phyloP scores from a whole-genome alignment of 108 stramenopile species.

The Stephanodiscus minutulus region DNA sequence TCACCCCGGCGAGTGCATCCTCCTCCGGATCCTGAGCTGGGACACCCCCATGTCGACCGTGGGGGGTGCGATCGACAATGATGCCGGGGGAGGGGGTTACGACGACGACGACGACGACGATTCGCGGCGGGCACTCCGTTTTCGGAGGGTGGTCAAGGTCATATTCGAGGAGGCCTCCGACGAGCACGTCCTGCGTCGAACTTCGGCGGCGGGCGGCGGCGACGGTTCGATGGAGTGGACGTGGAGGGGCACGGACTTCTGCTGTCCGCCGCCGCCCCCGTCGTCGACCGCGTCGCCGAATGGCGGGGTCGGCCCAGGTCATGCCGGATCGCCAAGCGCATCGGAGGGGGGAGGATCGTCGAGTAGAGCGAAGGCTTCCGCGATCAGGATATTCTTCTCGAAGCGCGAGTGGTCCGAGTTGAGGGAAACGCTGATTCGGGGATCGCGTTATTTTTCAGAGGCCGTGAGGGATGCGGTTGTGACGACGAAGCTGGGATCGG shows the following conservation, averaged over 20 bases:
- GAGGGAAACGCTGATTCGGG: conserved; percentile 18
- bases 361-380: conserved; percentile 35
- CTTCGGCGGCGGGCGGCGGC: background rate
- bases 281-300: background rate
- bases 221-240: conserved; percentile 50
- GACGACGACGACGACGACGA: too few relatives aligned
- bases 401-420: conserved; percentile 37
- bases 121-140: conserved; percentile 7
- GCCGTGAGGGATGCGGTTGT: conserved; percentile 35
- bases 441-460: conserved; percentile 39
- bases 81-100: background rate
- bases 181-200: background rate
- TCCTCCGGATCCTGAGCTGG: conserved; percentile 77
- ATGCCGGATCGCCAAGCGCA: background rate
- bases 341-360: conserved; percentile 1
- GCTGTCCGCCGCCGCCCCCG: conserved; percentile 54
- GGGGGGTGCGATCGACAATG: background rate
- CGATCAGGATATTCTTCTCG: conserved; percentile 43
- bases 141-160: conserved; percentile 51
- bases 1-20: conserved; percentile 47
- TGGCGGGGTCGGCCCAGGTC: background rate
- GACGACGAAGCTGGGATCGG: conserved; percentile 34
- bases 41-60: conserved; percentile 58
- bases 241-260: conserved; percentile 78
- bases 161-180: conserved; percentile 43